Evolutionary conservation across 108 stramenopile genomes (phyloP), one percentile per base, ranked within the genome.

Genomic region (Licmophora abbreviata): DNA sequence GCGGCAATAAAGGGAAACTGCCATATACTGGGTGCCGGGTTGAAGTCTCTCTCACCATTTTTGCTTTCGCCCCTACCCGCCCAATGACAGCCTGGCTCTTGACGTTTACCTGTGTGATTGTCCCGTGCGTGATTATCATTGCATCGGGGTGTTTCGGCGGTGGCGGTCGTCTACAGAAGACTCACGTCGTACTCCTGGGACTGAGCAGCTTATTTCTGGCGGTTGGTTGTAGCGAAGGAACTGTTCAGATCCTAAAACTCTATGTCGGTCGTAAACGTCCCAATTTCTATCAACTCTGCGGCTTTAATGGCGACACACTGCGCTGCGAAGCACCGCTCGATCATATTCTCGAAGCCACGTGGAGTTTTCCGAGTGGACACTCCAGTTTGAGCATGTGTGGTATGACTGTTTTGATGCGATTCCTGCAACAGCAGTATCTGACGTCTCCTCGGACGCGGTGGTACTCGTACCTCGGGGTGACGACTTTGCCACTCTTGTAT

Each of bases 331-430:
- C 68, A 33, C 40, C 56, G 20, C 29, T 65, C 27, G 58, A 59
- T 10, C 63, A 71, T 51, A 64, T 81, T 21, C 62, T 53, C 43
- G 83, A 88, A 46, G 75, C 83, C 18, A 68, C 68, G 32, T 64
- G 77, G 36, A 76, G 69, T 29, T 92, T 92, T 68, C 89, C 89
- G 5, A 78, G 76, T 15, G 85, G 89, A 4, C 89, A 92, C 68
- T 71, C 81, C 3, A 69, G 66, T 14, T 58, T 85, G 42, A 59
- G 61, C 8, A 75, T 64, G 40, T 77, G 77, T 59, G 78, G 72
- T 23, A 72, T 82, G 74, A 81, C 74, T 6, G 56, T 77, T 41
- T 55, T 87, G 43, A 66, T 74, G 10, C 65, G 69, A 44, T 92
- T 71, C 48, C 49, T 87, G 20, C 41, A 40, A 18, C 38, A 40